These are phyloP conservation scores for Hemileccinum rubropunctum DNA, from an alignment of 768 basidiomycete genomes.

Conservation along the genomic window DNA sequence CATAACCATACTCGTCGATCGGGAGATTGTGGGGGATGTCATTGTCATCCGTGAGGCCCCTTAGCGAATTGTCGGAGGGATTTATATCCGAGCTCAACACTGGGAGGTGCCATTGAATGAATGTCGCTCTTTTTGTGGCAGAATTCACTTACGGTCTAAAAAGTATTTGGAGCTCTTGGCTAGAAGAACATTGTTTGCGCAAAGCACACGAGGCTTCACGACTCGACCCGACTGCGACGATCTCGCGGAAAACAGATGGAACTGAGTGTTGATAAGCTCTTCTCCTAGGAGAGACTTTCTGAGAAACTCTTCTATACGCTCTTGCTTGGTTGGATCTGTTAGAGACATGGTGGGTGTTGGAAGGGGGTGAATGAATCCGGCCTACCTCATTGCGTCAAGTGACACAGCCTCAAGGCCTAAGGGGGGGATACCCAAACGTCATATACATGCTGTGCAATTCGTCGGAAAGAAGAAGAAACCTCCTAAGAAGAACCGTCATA, in stretches of 20 bases:
- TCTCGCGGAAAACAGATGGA: slow-evolving; percentile 27
- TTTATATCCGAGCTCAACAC: slow-evolving; percentile 11
- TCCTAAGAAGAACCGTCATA: no score
- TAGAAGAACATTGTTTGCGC: slow-evolving; percentile 29
- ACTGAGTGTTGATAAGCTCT: slow-evolving; percentile 28
- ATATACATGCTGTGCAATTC: no score
- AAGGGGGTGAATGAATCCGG: not conserved
- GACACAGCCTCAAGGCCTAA: no score
- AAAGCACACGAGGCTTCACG: slow-evolving; percentile 22
- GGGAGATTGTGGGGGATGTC: slow-evolving; percentile 3
- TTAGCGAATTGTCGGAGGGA: slow-evolving; percentile 7
- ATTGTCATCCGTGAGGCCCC: slow-evolving; percentile 9
- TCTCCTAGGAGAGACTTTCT: slow-evolving; percentile 28
- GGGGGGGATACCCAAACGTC: no score
- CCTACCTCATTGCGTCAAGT: not conserved
- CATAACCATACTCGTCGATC: slow-evolving; percentile 29
- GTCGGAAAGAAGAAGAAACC: no score
- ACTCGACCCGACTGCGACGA: slow-evolving; percentile 6
- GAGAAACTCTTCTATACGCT: slow-evolving; percentile 19
- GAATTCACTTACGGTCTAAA: slow-evolving; percentile 15
- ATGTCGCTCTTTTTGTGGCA: not conserved
- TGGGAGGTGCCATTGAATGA: not conserved
- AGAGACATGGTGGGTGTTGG: slow-evolving; percentile 2
- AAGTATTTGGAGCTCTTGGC: slow-evolving; percentile 27
- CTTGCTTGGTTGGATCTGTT: slow-evolving; percentile 8